Conservation (phyloP, 345 rosid species). For the Bruguiera gymnorhiza region DNA sequence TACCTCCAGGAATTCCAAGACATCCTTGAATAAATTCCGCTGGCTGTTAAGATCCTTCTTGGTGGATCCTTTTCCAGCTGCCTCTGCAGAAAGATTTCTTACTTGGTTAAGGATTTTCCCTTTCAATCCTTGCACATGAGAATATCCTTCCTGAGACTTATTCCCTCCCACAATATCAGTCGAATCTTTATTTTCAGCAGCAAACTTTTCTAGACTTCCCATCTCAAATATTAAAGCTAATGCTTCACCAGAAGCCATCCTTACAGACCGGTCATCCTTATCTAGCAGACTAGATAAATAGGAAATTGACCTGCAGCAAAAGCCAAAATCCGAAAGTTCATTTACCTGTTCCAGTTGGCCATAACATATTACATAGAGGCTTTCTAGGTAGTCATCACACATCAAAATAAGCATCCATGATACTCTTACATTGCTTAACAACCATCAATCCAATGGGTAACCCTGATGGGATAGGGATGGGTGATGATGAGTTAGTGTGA, state of each 20-base stretch:
- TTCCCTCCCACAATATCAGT: slow-evolving; percentile 43
- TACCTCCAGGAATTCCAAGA: slow-evolving; percentile 78
- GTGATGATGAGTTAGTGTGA: too few species aligned
- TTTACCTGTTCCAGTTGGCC: background rate
- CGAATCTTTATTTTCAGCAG: slow-evolving; percentile 40
- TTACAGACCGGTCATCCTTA: slow-evolving; percentile 80
- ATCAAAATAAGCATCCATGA: background rate
- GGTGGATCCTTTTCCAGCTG: slow-evolving; percentile 89
- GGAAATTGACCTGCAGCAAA: slow-evolving; percentile 59
- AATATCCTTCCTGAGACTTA: slow-evolving; percentile 36
- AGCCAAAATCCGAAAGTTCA: background rate
- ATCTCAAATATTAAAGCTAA: slow-evolving; percentile 69
- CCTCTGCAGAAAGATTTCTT: slow-evolving; percentile 72
- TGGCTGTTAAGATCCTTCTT: slow-evolving; percentile 91
- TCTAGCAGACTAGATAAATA: slow-evolving; percentile 71
- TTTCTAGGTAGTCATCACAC: background rate
- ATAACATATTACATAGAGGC: background rate
- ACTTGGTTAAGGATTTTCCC: slow-evolving; percentile 63
- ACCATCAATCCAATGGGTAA: too few species aligned
- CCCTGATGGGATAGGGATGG: too few species aligned
- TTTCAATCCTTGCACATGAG: slow-evolving; percentile 64
- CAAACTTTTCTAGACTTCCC: slow-evolving; percentile 50
- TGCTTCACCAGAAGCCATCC: slow-evolving; percentile 96
- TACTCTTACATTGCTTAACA: background rate
- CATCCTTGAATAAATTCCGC: slow-evolving; percentile 76